Base-by-base conservation (phyloP, 352 stramenopile species). In the Saprolegnia parasitica region DNA sequence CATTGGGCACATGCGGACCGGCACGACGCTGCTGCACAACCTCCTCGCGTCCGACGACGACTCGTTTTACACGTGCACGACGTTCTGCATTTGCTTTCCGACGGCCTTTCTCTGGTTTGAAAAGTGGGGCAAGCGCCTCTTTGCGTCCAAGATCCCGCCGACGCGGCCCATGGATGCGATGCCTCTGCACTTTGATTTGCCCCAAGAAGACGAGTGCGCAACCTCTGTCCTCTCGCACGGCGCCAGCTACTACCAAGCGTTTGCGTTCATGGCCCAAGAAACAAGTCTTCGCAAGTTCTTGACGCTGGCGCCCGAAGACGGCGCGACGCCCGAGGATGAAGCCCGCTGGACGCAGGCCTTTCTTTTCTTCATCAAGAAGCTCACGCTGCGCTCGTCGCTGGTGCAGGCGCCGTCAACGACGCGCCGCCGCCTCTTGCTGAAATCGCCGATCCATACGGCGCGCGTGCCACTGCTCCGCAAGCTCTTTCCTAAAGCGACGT, bases 131-230 rank as follows among this genome's bases (percentile, higher is more conserved):
- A 83, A 81, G 67, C 37, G 66, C n/a, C 58, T 83, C 21, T 83
- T 86, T 65, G 37, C 54, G 4, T 35, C 52, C 29, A 56, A 75
- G 6, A 71, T 86, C 8, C 54, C 68, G 21, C 63, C 80, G 18
- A 81, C 40, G 32, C 71, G 78, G 15, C 78, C 78, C 18, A 86
- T 86, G 78, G 78, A 86, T 55, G 80, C 81, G 72, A 72, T 86
- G 16, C 64, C 63, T 4, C 54, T 86, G 4, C 24, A 73, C 56
- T 83, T 81, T 67, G 76, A 83, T 71, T 47, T 78, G 35, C 78
- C 78, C 13, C 77, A 86, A 45, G 78, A 86, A 73, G 78, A 86
- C 70, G 78, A 86, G 65, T 64, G 81, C 16, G 77, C 73, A 0
- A 77, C 71, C 15, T 77, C 72, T 40, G 18, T 77, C 0, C 58